Percentiles rank a stretch among this genome's conserved stretches.
These are phyloP conservation scores for Flaveria bidentis DNA, from an alignment of 129 eudicot genomes.

Conservation along the genomic window DNA sequence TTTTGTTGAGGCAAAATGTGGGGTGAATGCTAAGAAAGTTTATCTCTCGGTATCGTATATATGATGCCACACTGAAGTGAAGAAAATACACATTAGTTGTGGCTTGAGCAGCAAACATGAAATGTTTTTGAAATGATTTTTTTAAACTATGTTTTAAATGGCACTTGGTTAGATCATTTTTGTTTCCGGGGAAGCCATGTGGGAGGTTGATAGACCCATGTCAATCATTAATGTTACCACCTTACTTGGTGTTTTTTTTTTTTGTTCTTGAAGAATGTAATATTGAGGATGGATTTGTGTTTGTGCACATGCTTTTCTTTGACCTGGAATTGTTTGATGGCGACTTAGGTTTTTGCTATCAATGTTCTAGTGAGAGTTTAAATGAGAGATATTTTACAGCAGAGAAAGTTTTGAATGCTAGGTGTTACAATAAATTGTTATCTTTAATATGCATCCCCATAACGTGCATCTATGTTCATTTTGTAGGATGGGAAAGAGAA, in stretches of 20 bases:
- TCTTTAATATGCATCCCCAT: neutral
- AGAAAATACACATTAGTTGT: neutral
- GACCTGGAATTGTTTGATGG: slow-evolving; percentile 2
- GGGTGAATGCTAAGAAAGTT: neutral
- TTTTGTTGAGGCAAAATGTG: neutral
- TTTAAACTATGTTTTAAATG: neutral
- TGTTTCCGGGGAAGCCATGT: neutral
- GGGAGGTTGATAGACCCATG: neutral
- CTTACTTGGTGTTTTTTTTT: too few species aligned
- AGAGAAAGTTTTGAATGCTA: neutral
- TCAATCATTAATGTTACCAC: neutral
- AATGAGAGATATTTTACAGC: neutral
- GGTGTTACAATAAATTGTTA: neutral
- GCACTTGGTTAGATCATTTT: neutral
- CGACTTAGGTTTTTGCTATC: slow-evolving; percentile 3
- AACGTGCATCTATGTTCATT: slow-evolving; percentile 18
- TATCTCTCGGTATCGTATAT: neutral
- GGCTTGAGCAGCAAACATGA: neutral
- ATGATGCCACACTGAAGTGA: neutral
- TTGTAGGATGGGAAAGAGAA: slow-evolving; percentile 89
- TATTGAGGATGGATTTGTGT: slow-evolving; percentile 9
- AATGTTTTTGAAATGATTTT: neutral
- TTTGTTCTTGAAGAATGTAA: neutral
- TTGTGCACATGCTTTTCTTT: neutral
- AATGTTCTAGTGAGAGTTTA: neutral